Base-by-base conservation (phyloP, 495 filamentous ascomycete species). In the Aspergillus nanangensis region DNA sequence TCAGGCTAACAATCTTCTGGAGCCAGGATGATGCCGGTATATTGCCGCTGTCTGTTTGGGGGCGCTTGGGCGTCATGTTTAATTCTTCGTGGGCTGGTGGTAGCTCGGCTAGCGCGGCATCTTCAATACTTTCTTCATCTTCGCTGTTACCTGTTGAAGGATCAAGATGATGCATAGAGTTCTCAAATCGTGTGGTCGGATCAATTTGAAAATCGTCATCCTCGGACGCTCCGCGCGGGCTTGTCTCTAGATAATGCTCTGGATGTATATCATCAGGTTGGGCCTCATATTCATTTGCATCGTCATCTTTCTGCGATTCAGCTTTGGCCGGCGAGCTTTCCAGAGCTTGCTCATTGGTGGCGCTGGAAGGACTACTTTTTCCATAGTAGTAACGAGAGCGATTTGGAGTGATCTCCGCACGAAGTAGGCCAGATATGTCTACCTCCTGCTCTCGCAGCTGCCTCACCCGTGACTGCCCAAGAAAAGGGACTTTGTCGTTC, bases 341-440 rank as follows among this genome's bases (percentile, higher is more conserved):
- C 2, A 32, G 45, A 32, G 54, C 53, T 33, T 41, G 50, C n/a
- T 45, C 45, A 19, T 41, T 54, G 5, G 54, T 32, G 25, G 57
- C 50, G 27, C 56, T 58, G 20, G 57, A 41, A 24, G 69, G 64
- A 21, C 62, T 71, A 32, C 61, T 65, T 47, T 56, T 66, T 24
- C 60, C 69, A 42, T 70, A 63, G 38, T 65, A 74, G 48, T 72
- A 74, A 22, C 59, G 60, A 8, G 54, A 53, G 19, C 63, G 66
- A n/a, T 67, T 71, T 11, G 71, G 71, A 2, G 69, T 74, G 43
- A 65, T 56, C 32, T 66, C 61, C 37, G 57, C 52, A 5, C 53
- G 58, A 11, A 70, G 52, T 20, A 70, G 38, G 47, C 51, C 53
- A 20, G 64, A 63, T 0, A 74, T 17, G 41, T 74, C 69, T 21